These are phyloP conservation scores for Choiromyces venosus DNA, from an alignment of 495 filamentous ascomycete species.

Conservation along the genomic window DNA sequence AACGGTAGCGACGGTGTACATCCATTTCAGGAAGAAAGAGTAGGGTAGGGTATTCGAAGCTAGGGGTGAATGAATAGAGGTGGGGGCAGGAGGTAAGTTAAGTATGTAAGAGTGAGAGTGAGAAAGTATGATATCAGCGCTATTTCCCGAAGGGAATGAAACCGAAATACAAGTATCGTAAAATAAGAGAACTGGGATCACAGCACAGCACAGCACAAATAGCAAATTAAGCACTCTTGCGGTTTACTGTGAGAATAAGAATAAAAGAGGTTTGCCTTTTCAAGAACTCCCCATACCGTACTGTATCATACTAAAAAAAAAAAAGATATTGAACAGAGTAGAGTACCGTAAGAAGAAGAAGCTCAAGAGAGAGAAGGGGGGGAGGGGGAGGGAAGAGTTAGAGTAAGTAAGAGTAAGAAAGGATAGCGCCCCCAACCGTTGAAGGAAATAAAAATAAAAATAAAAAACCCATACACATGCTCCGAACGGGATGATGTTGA, in stretches of 20 bases:
- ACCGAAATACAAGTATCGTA: neutral
- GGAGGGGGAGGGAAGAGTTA: neutral
- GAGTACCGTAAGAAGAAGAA: no score
- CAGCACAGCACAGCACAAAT: neutral
- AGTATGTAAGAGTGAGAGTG: neutral
- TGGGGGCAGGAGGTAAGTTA: no score
- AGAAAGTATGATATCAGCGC: neutral
- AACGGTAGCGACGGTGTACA: neutral
- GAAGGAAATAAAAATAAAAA: no score
- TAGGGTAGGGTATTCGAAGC: neutral
- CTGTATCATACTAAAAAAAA: neutral
- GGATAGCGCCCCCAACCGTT: neutral
- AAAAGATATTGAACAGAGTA: neutral
- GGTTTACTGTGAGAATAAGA: no score
- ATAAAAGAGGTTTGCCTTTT: neutral
- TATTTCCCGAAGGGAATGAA: neutral
- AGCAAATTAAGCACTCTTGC: no score
- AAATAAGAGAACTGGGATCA: neutral
- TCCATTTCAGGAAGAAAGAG: neutral
- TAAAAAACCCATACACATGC: neutral
- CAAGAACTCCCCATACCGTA: neutral
- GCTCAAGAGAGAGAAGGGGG: no score
- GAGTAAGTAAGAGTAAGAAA: neutral
- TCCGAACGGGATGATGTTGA: neutral
- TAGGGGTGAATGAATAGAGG: no score